Conservation (phyloP, 2,329 filamentous ascomycete genomes). For the Epichloe elymi region DNA sequence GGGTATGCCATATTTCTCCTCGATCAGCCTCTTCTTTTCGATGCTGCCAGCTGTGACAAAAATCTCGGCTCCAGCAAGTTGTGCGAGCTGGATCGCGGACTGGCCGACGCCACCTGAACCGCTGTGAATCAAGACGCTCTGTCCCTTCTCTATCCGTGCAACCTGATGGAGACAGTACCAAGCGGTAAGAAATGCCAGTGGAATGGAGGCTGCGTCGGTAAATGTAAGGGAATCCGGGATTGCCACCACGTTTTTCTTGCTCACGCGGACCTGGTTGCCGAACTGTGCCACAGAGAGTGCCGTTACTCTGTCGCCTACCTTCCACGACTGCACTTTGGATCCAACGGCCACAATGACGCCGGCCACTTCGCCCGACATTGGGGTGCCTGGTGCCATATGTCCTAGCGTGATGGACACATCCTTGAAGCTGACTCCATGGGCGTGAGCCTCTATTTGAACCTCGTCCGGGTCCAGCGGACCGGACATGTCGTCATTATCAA, state of each 20-base stretch:
- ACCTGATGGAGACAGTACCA: not conserved
- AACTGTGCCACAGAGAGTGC: too few relatives aligned
- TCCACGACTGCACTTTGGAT: not conserved
- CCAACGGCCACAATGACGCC: not conserved
- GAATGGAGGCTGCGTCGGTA: not conserved
- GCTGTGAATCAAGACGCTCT: constrained; percentile 26
- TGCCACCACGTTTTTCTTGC: not conserved
- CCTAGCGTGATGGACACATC: not conserved
- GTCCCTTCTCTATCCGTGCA: not conserved
- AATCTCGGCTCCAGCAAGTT: constrained; percentile 24
- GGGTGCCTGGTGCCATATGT: not conserved
- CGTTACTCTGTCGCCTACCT: not conserved
- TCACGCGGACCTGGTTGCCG: too few relatives aligned
- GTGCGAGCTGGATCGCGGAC: constrained; percentile 24
- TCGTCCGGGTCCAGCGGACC: not conserved
- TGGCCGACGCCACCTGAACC: constrained; percentile 26
- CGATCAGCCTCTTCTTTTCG: constrained; percentile 23
- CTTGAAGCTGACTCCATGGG: not conserved
- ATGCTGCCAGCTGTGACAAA: constrained; percentile 27
- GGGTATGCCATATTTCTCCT: constrained; percentile 22
- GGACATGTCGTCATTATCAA: too few relatives aligned
- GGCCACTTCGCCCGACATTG: not conserved
- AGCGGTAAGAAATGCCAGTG: not conserved
- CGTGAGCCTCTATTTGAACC: not conserved
- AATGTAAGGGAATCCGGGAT: not conserved